Conservation (phyloP, 2,329 filamentous ascomycete genomes). For the Fusarium nematophilum region DNA sequence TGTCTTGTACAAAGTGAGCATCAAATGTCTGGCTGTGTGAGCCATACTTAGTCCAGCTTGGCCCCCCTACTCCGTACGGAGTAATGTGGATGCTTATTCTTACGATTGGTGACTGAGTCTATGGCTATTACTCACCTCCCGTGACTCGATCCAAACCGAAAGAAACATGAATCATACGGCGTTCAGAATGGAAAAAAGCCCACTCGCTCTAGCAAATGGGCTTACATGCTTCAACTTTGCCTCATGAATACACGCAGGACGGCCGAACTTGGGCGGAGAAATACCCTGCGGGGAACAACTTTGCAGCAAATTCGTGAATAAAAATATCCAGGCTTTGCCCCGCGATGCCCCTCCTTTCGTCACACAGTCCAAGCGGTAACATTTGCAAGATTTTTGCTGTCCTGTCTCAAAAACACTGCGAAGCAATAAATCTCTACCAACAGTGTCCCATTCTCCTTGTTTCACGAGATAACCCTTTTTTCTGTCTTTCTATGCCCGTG, state of each 20-base stretch:
- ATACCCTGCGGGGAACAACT: conserved; percentile 16
- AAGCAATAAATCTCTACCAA: conserved; percentile 8
- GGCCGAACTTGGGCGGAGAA: conserved; percentile 14
- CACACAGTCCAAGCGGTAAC: conserved; percentile 11
- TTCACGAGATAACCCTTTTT: too few species aligned
- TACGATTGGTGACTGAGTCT: not conserved
- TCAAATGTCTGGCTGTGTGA: too few species aligned
- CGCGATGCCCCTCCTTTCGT: conserved; percentile 34
- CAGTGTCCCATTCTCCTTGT: too few species aligned
- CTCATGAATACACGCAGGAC: conserved; percentile 17
- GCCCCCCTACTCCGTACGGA: too few species aligned
- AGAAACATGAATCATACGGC: conserved; percentile 32
- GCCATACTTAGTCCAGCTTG: too few species aligned
- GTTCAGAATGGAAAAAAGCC: conserved; percentile 1
- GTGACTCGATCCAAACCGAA: conserved; percentile 22
- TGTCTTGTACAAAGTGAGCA: not conserved
- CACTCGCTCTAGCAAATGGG: too few species aligned
- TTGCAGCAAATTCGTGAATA: conserved; percentile 12
- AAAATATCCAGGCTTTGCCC: conserved; percentile 25
- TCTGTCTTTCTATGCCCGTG: not conserved
- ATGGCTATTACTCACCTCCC: conserved; percentile 4
- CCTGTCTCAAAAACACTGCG: conserved; percentile 1
- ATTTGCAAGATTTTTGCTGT: too few species aligned
- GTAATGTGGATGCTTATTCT: too few species aligned
- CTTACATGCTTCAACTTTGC: conserved; percentile 17